Conservation (phyloP, 495 filamentous ascomycete species). For the Lasiosphaeria ovina region DNA sequence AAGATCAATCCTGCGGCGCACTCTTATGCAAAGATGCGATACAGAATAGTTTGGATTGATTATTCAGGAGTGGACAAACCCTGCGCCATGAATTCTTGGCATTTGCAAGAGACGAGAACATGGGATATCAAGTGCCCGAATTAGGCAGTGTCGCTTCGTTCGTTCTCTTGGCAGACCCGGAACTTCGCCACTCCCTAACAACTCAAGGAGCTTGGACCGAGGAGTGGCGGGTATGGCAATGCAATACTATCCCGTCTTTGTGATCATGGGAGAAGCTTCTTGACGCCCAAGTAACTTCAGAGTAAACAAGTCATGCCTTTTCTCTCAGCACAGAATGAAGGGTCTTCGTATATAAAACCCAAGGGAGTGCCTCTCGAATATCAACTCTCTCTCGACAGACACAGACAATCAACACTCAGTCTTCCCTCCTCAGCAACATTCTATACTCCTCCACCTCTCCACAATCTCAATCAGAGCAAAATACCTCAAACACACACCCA, state of each 20-base stretch:
- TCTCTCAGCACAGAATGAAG: neutral
- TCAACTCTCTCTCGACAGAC: neutral
- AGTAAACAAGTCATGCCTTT: neutral
- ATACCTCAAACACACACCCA: neutral
- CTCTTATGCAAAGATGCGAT: too few species aligned
- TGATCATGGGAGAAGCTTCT: neutral
- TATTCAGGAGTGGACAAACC: too few species aligned
- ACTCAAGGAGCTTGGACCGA: too few species aligned
- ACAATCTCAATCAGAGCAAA: neutral
- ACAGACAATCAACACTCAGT: neutral
- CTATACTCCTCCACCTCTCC: neutral
- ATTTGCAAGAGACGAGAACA: too few species aligned
- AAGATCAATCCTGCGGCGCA: neutral
- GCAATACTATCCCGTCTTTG: too few species aligned
- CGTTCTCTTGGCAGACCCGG: too few species aligned
- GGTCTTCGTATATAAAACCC: neutral
- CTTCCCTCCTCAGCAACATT: neutral
- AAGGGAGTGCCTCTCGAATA: neutral
- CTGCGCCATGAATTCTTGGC: too few species aligned
- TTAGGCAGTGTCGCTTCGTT: too few species aligned
- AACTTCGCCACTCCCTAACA: too few species aligned
- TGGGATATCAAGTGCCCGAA: too few species aligned
- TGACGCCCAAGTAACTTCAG: neutral
- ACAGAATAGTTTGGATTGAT: too few species aligned
- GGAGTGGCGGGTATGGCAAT: too few species aligned